A percentile compares a stretch with the other conserved stretches of the same genome.
These are phyloP conservation scores for Prunus kanzakura DNA, from an alignment of 306 rosid genomes.

Conservation along the genomic window DNA sequence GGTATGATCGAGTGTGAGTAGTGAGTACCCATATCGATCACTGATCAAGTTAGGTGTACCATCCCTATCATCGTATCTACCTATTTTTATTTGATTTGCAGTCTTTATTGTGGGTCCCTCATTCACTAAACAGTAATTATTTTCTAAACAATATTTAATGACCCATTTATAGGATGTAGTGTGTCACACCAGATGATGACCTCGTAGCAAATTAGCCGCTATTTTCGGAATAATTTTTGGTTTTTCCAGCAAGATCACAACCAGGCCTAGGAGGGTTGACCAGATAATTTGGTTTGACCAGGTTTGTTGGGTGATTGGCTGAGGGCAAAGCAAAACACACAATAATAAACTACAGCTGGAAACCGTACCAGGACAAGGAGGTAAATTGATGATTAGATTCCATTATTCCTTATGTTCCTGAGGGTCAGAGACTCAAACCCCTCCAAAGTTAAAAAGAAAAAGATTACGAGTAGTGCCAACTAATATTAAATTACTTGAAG, in stretches of 20 bases:
- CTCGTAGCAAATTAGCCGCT: conserved; percentile 36
- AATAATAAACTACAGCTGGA: conserved; percentile 68
- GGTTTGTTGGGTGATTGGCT: conserved; percentile 27
- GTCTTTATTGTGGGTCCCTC: conserved; percentile 18
- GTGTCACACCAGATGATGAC: conserved; percentile 14
- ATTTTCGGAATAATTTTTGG: conserved; percentile 21
- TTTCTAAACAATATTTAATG: not conserved
- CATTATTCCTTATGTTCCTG: conserved; percentile 84
- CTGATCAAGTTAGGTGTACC: conserved; percentile 36
- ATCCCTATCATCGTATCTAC: conserved; percentile 33
- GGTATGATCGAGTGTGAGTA: conserved; percentile 17
- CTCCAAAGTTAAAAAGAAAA: conserved; percentile 28
- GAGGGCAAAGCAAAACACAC: conserved; percentile 6
- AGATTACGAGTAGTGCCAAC: conserved; percentile 28
- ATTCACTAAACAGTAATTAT: not conserved
- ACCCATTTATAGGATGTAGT: conserved; percentile 2
- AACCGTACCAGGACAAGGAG: conserved; percentile 76
- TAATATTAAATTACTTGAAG: conserved; percentile 30
- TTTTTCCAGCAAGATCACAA: conserved; percentile 60
- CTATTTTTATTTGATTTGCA: conserved; percentile 17
- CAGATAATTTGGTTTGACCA: conserved; percentile 61
- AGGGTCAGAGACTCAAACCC: conserved; percentile 22
- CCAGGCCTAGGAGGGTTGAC: conserved; percentile 43
- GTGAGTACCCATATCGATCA: conserved; percentile 27
- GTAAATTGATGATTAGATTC: conserved; percentile 97